Evolutionary conservation across 2,329 filamentous ascomycete genomes (phyloP).

Genomic region (Scytalidium lignicola): DNA sequence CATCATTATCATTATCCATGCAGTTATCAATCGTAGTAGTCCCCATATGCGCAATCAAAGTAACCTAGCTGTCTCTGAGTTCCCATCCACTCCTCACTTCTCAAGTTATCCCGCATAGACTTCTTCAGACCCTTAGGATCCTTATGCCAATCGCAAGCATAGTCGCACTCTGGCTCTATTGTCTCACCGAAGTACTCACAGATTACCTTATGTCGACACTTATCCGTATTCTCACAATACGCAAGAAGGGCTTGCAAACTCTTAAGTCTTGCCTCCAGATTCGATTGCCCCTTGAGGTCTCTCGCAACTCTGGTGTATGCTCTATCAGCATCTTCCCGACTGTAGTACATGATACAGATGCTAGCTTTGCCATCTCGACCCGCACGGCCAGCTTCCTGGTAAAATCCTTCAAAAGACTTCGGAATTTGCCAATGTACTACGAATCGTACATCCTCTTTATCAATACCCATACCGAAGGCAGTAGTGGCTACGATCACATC

Average conservation of each 20-base stretch:
- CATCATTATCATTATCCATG: neutral
- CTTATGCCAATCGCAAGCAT: constrained; percentile 76
- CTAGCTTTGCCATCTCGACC: constrained; percentile 85
- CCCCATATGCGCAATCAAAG: constrained; percentile 52
- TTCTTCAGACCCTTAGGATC: constrained; percentile 53
- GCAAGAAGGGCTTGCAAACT: constrained; percentile 65
- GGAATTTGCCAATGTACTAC: constrained; percentile 93
- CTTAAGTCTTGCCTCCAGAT: constrained; percentile 48
- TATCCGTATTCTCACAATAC: constrained; percentile 73
- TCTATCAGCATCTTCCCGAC: constrained; percentile 76
- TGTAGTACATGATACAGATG: constrained; percentile 87
- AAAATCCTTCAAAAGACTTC: constrained; percentile 92
- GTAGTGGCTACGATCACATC: constrained; percentile 94
- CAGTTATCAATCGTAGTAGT: constrained; percentile 27
- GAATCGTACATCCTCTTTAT: constrained; percentile 91
- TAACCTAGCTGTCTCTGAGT: constrained; percentile 55
- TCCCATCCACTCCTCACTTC: constrained; percentile 57
- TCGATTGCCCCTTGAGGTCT: constrained; percentile 36
- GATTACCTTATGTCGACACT: constrained; percentile 72
- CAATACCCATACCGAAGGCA: constrained; percentile 96
- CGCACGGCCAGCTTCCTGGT: constrained; percentile 90
- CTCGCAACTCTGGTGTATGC: constrained; percentile 51
- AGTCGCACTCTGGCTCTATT: constrained; percentile 56
- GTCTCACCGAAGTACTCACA: constrained; percentile 72
- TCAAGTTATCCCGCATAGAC: constrained; percentile 51